Base-by-base conservation (phyloP, 1,284 basidiomycete genomes). In the Nidula niveotomentosa region DNA sequence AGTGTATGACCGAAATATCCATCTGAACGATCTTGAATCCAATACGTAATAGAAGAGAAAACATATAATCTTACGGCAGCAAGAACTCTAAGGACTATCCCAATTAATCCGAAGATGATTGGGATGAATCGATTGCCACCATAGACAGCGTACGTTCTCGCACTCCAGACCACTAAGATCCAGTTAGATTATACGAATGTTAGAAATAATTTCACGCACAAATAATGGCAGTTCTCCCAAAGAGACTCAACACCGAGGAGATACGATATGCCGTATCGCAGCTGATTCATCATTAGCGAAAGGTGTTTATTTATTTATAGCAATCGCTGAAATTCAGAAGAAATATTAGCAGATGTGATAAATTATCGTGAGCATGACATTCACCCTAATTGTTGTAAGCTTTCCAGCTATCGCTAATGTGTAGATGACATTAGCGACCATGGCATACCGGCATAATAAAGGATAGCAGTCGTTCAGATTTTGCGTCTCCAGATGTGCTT, bases 131-230 rank as follows among this genome's bases (percentile, higher is more conserved):
- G 39, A 37, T 53, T 60, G n/a, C 45, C 44, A 37, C 54, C 55
- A 36, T 48, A 60, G 3, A 60, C 53, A 8, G 59, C 54, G 13
- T 58, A 60, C 6, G 59, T 60, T 36, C 56, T 49, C 12, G 52
- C 50, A 5, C 54, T 51, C 55, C 54, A 55, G 1, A 60, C 56
- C 17, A 56, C 59, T 60, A 18, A 4, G 39, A 41, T 47, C 3
- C 10, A 18, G 18, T 10, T 12, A 12, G n/a, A 18, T 12, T 10
- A n/a, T 18, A 15, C 3, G 3, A 18, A 10, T 47, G 13, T 3
- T 12, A 47, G 18, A n/a, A 12, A 47, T 5, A n/a, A 8, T 13
- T 47, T 30, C 23, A 15, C 45, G 10, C 10, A 47, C 45, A 15
- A 12, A 47, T n/a, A 47, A 47, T 47, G 2, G 45, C 45, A 12